Conservation (phyloP, 2,329 filamentous ascomycete genomes). For the Fusarium euwallaceae region DNA sequence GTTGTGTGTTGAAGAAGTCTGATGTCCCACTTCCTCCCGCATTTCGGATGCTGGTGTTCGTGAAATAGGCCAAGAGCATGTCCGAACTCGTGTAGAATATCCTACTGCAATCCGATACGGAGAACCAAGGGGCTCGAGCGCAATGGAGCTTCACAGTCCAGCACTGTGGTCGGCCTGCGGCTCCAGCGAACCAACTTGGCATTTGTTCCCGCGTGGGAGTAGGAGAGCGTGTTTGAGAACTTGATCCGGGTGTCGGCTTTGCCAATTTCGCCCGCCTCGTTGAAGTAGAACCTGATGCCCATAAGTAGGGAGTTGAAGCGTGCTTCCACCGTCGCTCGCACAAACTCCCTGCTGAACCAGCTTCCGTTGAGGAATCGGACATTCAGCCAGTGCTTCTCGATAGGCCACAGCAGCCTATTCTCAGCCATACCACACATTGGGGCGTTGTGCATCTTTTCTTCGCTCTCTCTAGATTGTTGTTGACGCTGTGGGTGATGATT, state of each 20-base stretch:
- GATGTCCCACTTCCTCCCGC: background rate
- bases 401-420: background rate
- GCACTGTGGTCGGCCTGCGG: background rate
- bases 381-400: background rate
- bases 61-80: background rate
- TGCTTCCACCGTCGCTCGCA: background rate
- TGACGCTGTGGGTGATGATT: background rate
- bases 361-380: background rate
- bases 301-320: background rate
- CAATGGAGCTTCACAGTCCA: background rate
- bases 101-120: no score
- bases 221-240: background rate
- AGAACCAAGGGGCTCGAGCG: no score
- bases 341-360: background rate
- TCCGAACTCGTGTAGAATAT: background rate
- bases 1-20: background rate
- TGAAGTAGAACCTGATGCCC: background rate
- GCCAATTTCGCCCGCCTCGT: background rate
- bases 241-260: background rate
- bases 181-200: background rate
- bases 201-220: background rate
- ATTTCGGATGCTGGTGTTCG: background rate
- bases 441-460: background rate
- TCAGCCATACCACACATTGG: background rate
- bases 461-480: background rate